Evolutionary conservation across 805 yeast genomes (phyloP).

Genomic region (Zygosaccharomyces rouxii): DNA sequence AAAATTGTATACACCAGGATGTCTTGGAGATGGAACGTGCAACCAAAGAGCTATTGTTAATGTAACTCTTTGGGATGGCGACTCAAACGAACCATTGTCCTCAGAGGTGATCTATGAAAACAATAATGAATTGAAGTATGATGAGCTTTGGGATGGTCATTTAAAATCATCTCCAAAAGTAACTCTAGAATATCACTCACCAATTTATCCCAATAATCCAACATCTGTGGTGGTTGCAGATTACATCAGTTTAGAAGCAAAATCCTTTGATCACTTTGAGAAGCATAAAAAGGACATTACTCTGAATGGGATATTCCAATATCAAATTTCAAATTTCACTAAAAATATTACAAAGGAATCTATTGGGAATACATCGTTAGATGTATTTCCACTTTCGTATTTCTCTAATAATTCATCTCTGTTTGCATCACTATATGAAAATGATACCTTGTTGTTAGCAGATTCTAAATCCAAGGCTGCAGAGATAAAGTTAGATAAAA

Average conservation of each 20-base stretch:
- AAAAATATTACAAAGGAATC: conserved; percentile 26
- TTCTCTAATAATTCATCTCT: conserved; percentile 25
- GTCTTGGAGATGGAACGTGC: conserved; percentile 66
- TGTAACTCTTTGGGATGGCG: conserved; percentile 52
- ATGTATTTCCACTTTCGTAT: conserved; percentile 36
- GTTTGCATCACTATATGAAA: conserved; percentile 32
- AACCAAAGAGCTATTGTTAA: conserved; percentile 67
- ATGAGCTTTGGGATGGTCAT: conserved; percentile 67
- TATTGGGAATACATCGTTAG: conserved; percentile 49
- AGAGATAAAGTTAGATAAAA: conserved; percentile 27
- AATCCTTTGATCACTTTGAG: conserved; percentile 40
- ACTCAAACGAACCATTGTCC: conserved; percentile 38
- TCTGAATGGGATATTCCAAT: conserved; percentile 81
- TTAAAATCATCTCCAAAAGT: conserved; percentile 48
- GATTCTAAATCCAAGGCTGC: conserved; percentile 40
- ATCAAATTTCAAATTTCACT: conserved; percentile 64
- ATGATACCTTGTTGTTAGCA: conserved; percentile 51
- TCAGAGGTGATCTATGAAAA: conserved; percentile 62
- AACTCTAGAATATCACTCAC: conserved; percentile 37
- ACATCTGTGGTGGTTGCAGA: conserved; percentile 61
- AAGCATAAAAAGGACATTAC: conserved; percentile 37
- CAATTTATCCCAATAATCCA: conserved; percentile 27
- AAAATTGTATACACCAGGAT: conserved; percentile 82
- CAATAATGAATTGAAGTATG: conserved; percentile 76
- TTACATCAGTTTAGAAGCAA: conserved; percentile 49